phyloP scores from a whole-genome alignment of 805 yeast species.

The Starmerella riodocensis region DNA sequence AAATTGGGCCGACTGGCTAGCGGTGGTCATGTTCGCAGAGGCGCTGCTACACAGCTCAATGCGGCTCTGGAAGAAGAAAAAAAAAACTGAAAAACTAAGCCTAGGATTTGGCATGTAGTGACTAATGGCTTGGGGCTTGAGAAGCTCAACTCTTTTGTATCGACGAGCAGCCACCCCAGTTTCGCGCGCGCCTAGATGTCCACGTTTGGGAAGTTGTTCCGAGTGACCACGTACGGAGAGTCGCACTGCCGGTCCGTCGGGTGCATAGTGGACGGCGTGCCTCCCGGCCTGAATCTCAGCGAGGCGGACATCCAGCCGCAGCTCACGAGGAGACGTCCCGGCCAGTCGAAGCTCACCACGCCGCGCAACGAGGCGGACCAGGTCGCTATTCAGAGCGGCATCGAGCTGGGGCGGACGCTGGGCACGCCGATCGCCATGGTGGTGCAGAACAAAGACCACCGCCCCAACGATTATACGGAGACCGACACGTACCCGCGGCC shows the following conservation, averaged over 20 bases:
- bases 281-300: constrained; percentile 78
- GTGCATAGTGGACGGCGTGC: constrained; percentile 95
- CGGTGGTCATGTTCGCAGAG: no score
- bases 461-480: constrained; percentile 91
- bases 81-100: no score
- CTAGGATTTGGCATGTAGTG: no score
- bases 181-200: constrained; percentile 46
- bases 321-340: constrained; percentile 92
- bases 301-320: constrained; percentile 92
- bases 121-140: no score
- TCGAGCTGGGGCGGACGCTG: constrained; percentile 76
- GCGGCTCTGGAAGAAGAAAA: no score
- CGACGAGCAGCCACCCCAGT: no score
- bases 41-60: no score
- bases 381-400: constrained; percentile 88
- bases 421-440: constrained; percentile 96
- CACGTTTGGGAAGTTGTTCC: constrained; percentile 49
- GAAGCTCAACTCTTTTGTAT: no score
- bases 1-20: no score
- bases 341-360: constrained; percentile 82
- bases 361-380: constrained; percentile 91
- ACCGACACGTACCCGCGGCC: constrained; percentile 96
- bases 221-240: constrained; percentile 94
- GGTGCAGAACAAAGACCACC: constrained; percentile 85
- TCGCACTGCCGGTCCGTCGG: constrained; percentile 97